These are phyloP conservation scores for Aspergillus egyptiacus DNA, from an alignment of 495 filamentous ascomycete species.

Conservation along the genomic window DNA sequence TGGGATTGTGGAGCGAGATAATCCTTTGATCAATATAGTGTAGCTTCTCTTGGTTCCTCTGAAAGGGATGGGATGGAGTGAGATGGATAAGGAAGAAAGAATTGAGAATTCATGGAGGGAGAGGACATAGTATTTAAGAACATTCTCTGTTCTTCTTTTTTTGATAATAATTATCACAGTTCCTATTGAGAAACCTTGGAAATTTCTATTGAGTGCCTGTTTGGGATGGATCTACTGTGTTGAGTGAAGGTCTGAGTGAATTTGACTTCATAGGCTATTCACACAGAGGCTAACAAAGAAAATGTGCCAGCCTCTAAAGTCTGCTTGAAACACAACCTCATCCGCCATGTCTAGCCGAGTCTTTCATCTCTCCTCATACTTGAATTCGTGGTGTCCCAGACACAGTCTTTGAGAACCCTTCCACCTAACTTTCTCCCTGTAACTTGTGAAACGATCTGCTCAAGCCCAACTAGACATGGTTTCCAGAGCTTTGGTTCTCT, in stretches of 20 bases:
- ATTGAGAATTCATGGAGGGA: neutral
- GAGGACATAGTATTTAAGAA: neutral
- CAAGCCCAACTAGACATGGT: neutral
- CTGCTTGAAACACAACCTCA: constrained; percentile 13
- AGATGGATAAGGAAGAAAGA: neutral
- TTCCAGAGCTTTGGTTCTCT: neutral
- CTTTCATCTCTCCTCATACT: constrained; percentile 13
- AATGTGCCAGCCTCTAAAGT: constrained; percentile 17
- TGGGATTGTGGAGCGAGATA: neutral
- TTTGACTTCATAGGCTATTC: constrained; percentile 13
- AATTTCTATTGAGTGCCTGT: too few species aligned
- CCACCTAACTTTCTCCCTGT: neutral
- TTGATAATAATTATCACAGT: too few species aligned
- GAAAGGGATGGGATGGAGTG: neutral
- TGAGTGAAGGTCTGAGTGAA: constrained; percentile 1
- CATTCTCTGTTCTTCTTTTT: too few species aligned
- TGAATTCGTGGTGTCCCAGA: constrained; percentile 1
- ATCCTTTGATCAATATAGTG: neutral
- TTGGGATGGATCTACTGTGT: too few species aligned
- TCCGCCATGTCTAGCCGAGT: constrained; percentile 14
- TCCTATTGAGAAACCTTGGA: too few species aligned
- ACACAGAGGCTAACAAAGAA: constrained; percentile 20
- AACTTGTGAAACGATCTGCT: neutral
- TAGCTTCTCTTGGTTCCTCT: neutral
- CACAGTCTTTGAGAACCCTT: constrained; percentile 13